Percentiles rank a stretch among this genome's conserved stretches.
Evolutionary conservation across 495 filamentous ascomycete species (phyloP).

Genomic region (Daldinia decipiens): DNA sequence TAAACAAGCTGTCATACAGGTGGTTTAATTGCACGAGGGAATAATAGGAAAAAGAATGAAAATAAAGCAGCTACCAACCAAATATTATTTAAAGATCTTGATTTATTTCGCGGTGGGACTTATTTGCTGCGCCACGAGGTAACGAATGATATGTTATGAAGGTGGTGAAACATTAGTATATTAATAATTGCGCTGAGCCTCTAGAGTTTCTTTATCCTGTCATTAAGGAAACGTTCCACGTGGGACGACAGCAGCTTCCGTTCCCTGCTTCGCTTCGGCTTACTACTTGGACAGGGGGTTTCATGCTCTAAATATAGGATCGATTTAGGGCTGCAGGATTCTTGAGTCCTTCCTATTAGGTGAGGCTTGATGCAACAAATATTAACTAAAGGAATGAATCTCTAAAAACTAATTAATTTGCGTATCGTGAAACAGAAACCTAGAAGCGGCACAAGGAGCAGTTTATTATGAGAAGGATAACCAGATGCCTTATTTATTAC

Average conservation of each 20-base stretch:
- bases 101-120: slow-evolving; percentile 1
- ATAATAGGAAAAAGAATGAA: background rate
- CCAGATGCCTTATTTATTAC: slow-evolving; percentile 7
- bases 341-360: slow-evolving; percentile 15
- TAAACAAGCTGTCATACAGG: background rate
- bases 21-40: background rate
- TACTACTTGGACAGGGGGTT: slow-evolving; percentile 30
- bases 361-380: slow-evolving; percentile 11
- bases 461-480: slow-evolving; percentile 6
- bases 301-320: slow-evolving; percentile 25
- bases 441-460: background rate
- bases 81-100: background rate
- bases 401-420: slow-evolving; percentile 1
- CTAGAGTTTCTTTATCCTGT: slow-evolving; percentile 5
- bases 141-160: slow-evolving; percentile 5
- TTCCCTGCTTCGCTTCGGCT: slow-evolving; percentile 13
- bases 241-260: slow-evolving; percentile 4
- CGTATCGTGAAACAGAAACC: slow-evolving; percentile 20
- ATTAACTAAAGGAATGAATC: background rate
- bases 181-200: slow-evolving; percentile 1
- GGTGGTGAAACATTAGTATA: slow-evolving; percentile 3
- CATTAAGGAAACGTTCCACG: slow-evolving; percentile 18
- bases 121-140: slow-evolving; percentile 19
- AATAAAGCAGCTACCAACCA: background rate
- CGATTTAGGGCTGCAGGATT: slow-evolving; percentile 24